A percentile compares a stretch with the other conserved stretches of the same genome.
Evolutionary conservation across 345 rosid species (phyloP).

Genomic region (Euclidium syriacum): DNA sequence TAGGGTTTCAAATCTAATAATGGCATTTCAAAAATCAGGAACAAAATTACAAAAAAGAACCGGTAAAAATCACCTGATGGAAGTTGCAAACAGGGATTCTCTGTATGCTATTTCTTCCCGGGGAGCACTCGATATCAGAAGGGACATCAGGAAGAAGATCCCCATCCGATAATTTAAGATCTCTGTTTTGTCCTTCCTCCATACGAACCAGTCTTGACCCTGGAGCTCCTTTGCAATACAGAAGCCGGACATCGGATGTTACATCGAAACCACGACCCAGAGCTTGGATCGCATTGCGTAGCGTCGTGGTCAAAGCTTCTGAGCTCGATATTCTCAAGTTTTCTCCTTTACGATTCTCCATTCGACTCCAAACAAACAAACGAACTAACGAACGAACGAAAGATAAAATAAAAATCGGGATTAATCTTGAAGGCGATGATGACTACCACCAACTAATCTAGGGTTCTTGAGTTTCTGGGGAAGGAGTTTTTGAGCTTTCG

Average conservation of each 20-base stretch:
- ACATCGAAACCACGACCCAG: slow-evolving; percentile 94
- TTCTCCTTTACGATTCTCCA: slow-evolving; percentile 33
- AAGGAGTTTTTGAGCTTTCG: slow-evolving; percentile 8
- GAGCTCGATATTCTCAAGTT: slow-evolving; percentile 25
- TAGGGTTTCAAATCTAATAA: neutral
- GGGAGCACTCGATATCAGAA: slow-evolving; percentile 57
- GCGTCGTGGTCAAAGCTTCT: slow-evolving; percentile 69
- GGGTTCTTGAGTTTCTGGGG: slow-evolving; percentile 8
- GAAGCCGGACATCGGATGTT: slow-evolving; percentile 86
- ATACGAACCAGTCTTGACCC: slow-evolving; percentile 76
- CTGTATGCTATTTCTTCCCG: slow-evolving; percentile 36
- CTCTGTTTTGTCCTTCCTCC: slow-evolving; percentile 56
- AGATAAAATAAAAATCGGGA: neutral
- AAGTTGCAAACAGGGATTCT: slow-evolving; percentile 62
- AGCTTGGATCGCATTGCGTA: slow-evolving; percentile 84
- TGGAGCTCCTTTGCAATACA: slow-evolving; percentile 88
- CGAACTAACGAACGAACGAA: neutral
- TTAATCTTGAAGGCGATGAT: slow-evolving; percentile 8
- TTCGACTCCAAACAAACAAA: neutral
- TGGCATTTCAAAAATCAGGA: neutral
- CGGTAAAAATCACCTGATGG: slow-evolving; percentile 50
- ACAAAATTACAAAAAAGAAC: neutral
- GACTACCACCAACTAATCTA: neutral
- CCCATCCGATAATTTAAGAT: slow-evolving; percentile 56
- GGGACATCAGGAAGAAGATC: slow-evolving; percentile 52